Percentiles rank a stretch among this genome's conserved stretches.
phyloP scores from a whole-genome alignment of 768 basidiomycete genomes.

The Glaciozyma martinii region DNA sequence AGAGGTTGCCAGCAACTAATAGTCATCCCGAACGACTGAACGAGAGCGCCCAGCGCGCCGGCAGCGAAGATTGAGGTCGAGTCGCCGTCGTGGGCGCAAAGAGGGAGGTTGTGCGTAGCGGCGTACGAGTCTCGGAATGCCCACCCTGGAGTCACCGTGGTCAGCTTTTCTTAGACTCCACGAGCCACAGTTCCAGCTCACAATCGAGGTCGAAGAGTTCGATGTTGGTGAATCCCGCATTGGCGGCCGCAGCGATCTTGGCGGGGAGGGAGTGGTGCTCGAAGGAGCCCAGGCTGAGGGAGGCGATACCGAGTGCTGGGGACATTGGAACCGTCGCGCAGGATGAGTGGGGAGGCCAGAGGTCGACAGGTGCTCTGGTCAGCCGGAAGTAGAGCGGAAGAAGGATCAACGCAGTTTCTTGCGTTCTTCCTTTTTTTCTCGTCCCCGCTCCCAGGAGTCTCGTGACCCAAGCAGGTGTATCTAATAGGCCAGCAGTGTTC shows the following conservation, averaged over 20 bases:
- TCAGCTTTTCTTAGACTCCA: background rate
- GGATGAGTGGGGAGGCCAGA: no score
- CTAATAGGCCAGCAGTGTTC: no score
- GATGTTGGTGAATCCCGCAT: conserved; percentile 32
- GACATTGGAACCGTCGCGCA: background rate
- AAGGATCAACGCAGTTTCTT: no score
- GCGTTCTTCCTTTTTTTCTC: no score
- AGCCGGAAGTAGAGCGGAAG: no score
- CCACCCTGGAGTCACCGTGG: conserved; percentile 27
- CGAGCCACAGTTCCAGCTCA: conserved; percentile 7
- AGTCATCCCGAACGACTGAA: conserved; percentile 26
- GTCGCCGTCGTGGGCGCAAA: conserved; percentile 33
- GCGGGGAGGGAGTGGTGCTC: conserved; percentile 37
- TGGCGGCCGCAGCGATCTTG: conserved; percentile 36
- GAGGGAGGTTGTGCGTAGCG: conserved; percentile 28
- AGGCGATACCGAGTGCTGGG: background rate
- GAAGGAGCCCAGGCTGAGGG: conserved; percentile 33
- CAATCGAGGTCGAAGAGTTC: conserved; percentile 42
- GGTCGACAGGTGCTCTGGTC: no score
- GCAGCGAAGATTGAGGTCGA: conserved; percentile 35
- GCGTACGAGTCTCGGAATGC: conserved; percentile 35
- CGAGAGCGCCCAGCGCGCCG: conserved; percentile 24
- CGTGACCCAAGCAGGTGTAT: no score
- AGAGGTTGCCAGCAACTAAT: conserved; percentile 42
- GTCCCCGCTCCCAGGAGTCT: no score